These are phyloP conservation scores for Bruguiera parviflora DNA, from an alignment of 345 rosid species.

Conservation along the genomic window DNA sequence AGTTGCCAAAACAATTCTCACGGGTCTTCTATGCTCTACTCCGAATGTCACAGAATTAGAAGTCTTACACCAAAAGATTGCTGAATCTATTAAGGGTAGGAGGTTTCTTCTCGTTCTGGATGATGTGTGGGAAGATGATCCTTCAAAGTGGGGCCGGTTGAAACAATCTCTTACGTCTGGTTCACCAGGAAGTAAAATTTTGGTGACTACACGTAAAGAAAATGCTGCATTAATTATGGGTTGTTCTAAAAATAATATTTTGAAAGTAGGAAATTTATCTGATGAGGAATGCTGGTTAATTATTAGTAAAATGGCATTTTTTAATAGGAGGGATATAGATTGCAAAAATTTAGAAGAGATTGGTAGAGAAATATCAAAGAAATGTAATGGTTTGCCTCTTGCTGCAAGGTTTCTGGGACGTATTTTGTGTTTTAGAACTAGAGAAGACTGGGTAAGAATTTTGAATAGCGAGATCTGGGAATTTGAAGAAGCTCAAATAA, in stretches of 20 bases:
- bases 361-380: background rate
- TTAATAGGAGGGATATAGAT: rapidly evolving
- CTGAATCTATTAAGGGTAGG: background rate
- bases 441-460: background rate
- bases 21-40: rapidly evolving
- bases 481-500: too few species aligned
- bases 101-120: background rate
- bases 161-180: background rate
- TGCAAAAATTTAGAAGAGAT: background rate
- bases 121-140: background rate
- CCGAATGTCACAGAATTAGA: background rate
- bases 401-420: background rate
- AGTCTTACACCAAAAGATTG: background rate
- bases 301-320: background rate
- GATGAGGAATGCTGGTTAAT: background rate
- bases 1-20: background rate
- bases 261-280: background rate
- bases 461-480: background rate
- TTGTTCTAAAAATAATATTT: background rate
- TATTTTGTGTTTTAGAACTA: background rate
- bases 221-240: background rate
- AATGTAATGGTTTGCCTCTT: background rate
- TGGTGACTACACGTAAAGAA: background rate
- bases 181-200: background rate
- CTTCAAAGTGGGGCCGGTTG: background rate